Base-by-base conservation (phyloP, 1,284 basidiomycete species). In the Ustilago curta region DNA sequence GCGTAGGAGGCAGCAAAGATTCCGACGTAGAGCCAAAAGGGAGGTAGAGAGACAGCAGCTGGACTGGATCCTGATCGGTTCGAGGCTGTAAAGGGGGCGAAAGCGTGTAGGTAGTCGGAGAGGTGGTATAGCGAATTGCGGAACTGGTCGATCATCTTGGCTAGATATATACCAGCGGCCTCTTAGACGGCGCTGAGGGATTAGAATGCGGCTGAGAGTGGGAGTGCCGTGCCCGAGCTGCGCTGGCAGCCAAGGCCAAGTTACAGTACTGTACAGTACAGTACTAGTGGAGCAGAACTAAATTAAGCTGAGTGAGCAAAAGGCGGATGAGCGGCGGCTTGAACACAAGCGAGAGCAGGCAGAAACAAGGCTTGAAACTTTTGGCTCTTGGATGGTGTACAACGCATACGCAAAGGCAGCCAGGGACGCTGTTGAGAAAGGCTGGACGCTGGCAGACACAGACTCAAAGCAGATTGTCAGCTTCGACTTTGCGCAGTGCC, bases 61-160 rank as follows among this genome's bases (percentile, higher is more conserved):
- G 4, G 21, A 8, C 32, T n/a, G 42, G 47, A 51, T 50, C 39
- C 44, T 18, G 44, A 47, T 35, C 50, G 55, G 37, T 57, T 51
- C 19, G 66, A 49, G 39, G 37, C 1, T n/a, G 39, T 45, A n/a
- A 59, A 50, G n/a, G 32, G 18, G 32, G 49, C 43, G 23, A 65
- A 65, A 45, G 54, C 58, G 62, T 60, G 44, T 0, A 70, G 19
- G 42, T 65, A 58, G 55, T 70, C 68, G 59, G 56, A 56, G 27
- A 65, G 53, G 42, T 43, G 49, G 18, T 61, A 50, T 9, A 58
- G 19, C 7, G 58, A 57, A n/a, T 49, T 50, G 62, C 61, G 68
- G 32, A 70, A 53, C 18, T 29, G 8, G 23, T 65, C 54, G 31
- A 65, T 29, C 68, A 65, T 70, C 39, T 12, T 51, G 54, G 37